Conservation (phyloP, 179 eudicot species). For the Beta macrorhiza region DNA sequence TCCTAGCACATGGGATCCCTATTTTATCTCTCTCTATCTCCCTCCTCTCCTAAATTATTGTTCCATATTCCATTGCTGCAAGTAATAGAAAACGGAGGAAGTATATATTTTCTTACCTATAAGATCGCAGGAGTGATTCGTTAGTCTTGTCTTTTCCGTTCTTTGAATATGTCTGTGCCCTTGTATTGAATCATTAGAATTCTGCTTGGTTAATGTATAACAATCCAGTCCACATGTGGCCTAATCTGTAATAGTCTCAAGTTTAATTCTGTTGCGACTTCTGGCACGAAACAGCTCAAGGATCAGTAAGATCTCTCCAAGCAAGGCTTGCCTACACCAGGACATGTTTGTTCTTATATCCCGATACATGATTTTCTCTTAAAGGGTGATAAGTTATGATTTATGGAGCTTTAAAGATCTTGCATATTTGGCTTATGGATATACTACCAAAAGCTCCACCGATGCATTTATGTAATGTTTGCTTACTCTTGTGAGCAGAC, state of each 20-base stretch:
- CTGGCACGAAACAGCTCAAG: not conserved
- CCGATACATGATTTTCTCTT: not conserved
- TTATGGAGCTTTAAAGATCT: not conserved
- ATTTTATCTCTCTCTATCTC: no score
- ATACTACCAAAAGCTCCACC: not conserved
- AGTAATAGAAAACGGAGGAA: not conserved
- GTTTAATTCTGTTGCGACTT: not conserved
- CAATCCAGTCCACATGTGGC: not conserved
- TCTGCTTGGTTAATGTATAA: not conserved
- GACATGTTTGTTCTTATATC: not conserved
- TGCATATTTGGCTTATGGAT: slow-evolving; percentile 3
- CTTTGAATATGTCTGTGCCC: not conserved
- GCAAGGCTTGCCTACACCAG: not conserved
- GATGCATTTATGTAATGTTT: not conserved
- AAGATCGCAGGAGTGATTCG: not conserved
- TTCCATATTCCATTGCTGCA: no score
- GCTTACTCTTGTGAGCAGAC: not conserved
- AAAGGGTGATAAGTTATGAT: not conserved
- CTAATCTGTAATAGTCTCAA: not conserved
- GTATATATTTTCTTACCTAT: not conserved
- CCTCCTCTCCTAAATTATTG: no score
- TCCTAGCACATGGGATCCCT: no score
- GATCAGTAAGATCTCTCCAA: not conserved
- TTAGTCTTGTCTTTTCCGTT: not conserved
- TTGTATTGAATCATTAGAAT: not conserved